Evolutionary conservation across 2,329 filamentous ascomycete genomes (phyloP).

Genomic region (Colletotrichum godetiae): DNA sequence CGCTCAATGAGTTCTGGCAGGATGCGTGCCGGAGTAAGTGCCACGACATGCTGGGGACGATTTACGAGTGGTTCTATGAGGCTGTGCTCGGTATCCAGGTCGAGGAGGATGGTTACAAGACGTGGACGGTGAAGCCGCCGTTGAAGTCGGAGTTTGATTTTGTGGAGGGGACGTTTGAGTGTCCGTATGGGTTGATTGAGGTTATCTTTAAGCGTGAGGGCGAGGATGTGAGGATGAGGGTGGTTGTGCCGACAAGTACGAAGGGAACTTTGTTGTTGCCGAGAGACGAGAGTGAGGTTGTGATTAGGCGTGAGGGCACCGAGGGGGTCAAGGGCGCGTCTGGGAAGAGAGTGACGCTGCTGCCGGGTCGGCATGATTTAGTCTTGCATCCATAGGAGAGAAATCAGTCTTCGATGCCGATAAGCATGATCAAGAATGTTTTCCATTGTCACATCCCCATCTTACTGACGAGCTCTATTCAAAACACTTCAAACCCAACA

Average conservation of each 20-base stretch:
- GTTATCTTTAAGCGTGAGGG: conserved; percentile 38
- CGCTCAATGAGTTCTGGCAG: conserved; percentile 56
- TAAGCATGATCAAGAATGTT: too few relatives aligned
- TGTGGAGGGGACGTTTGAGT: conserved; percentile 51
- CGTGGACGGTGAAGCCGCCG: conserved; percentile 52
- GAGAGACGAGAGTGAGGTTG: conserved; percentile 30
- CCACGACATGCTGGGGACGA: conserved; percentile 60
- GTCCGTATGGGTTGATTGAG: conserved; percentile 50
- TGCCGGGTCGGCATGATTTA: conserved; percentile 38
- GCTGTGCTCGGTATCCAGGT: conserved; percentile 52
- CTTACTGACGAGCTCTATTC: neutral
- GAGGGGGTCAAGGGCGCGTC: neutral
- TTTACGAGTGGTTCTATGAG: conserved; percentile 60
- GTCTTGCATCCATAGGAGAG: neutral
- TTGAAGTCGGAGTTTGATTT: conserved; percentile 52
- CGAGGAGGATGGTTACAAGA: conserved; percentile 50
- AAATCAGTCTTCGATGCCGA: too few relatives aligned
- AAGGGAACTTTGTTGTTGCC: conserved; percentile 38
- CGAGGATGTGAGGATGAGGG: conserved; percentile 33
- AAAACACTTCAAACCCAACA: neutral
- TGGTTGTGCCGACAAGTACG: conserved; percentile 38
- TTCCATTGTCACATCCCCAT: too few relatives aligned
- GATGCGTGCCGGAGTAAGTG: conserved; percentile 55
- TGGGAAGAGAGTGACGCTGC: conserved; percentile 35
- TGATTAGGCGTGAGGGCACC: conserved; percentile 26